phyloP scores from a whole-genome alignment of 192 early-diverging fungal species.

The Rhizophagus clarus region DNA sequence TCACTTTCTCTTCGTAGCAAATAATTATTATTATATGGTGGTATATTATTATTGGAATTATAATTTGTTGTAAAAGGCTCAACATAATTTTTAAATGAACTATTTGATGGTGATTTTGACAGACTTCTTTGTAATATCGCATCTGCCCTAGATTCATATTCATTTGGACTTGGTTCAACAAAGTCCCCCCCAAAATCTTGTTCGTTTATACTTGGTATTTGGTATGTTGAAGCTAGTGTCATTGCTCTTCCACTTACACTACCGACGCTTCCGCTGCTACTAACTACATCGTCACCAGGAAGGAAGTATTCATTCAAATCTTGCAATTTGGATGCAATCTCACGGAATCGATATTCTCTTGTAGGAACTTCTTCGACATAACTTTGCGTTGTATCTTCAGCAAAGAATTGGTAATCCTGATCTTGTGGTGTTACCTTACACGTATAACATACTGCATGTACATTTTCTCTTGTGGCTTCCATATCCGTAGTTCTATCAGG shows the following conservation, averaged over 20 bases:
- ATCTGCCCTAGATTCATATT: slow-evolving; percentile 3
- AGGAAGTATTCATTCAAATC: slow-evolving; percentile 28
- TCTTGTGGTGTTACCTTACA: slow-evolving; percentile 10
- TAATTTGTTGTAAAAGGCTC: not conserved
- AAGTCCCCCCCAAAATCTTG: slow-evolving; percentile 15
- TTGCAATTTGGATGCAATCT: slow-evolving; percentile 19
- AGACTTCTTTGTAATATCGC: slow-evolving; percentile 8
- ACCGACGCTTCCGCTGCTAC: not conserved
- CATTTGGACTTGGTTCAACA: not conserved
- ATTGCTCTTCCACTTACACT: slow-evolving; percentile 2
- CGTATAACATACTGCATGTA: slow-evolving; percentile 43
- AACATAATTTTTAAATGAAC: not conserved
- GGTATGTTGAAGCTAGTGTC: slow-evolving; percentile 1
- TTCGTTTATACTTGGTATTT: slow-evolving; percentile 18
- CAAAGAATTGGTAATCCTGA: slow-evolving; percentile 8
- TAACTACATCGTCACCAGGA: slow-evolving; percentile 15
- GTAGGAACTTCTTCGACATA: not conserved
- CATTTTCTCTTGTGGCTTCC: slow-evolving; percentile 44
- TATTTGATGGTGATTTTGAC: slow-evolving; percentile 11
- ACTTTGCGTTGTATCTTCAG: not conserved
- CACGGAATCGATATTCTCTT: slow-evolving; percentile 5
- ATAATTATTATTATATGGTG: not conserved
- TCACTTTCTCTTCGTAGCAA: not conserved
- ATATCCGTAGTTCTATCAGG: slow-evolving; percentile 32
- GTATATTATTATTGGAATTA: not conserved